phyloP scores from a whole-genome alignment of 2,329 filamentous ascomycete species.

The Cladosporium sp. region DNA sequence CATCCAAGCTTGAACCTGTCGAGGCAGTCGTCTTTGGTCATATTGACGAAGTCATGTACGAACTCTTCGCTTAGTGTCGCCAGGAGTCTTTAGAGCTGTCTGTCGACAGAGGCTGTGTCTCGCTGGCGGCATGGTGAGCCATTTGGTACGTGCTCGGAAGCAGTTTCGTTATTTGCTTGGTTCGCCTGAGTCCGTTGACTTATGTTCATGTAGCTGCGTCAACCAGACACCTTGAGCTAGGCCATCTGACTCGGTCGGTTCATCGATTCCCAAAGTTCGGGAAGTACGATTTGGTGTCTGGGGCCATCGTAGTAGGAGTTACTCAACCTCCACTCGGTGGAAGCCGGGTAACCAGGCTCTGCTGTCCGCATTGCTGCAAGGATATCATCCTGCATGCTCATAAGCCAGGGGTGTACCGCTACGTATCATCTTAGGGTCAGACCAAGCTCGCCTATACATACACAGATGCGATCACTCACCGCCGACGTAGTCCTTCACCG shows the following conservation, averaged over 20 bases:
- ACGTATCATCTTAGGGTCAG: slow-evolving; percentile 6
- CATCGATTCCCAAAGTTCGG: not conserved
- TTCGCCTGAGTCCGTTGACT: too few relatives aligned
- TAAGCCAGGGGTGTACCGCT: slow-evolving; percentile 17
- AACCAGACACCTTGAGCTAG: too few relatives aligned
- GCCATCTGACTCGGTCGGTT: not conserved
- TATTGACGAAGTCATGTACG: too few relatives aligned
- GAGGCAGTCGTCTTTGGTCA: too few relatives aligned
- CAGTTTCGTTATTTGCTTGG: too few relatives aligned
- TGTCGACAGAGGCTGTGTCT: too few relatives aligned
- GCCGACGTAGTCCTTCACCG: slow-evolving; percentile 18
- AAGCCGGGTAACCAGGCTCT: slow-evolving; percentile 4
- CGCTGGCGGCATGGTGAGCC: too few relatives aligned
- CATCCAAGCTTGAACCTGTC: too few relatives aligned
- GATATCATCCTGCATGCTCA: slow-evolving; percentile 15
- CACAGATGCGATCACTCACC: slow-evolving; percentile 10
- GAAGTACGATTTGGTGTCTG: not conserved
- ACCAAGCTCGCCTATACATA: not conserved
- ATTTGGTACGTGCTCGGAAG: too few relatives aligned
- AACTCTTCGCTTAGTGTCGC: too few relatives aligned
- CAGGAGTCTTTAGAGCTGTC: too few relatives aligned
- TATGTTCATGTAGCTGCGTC: too few relatives aligned
- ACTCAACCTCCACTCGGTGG: slow-evolving; percentile 7
- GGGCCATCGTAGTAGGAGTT: not conserved
- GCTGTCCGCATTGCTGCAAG: slow-evolving; percentile 4